Percentiles rank a stretch among this genome's conserved stretches.
Conservation (phyloP, 2,329 filamentous ascomycete genomes). For the Cadophora sp. region DNA sequence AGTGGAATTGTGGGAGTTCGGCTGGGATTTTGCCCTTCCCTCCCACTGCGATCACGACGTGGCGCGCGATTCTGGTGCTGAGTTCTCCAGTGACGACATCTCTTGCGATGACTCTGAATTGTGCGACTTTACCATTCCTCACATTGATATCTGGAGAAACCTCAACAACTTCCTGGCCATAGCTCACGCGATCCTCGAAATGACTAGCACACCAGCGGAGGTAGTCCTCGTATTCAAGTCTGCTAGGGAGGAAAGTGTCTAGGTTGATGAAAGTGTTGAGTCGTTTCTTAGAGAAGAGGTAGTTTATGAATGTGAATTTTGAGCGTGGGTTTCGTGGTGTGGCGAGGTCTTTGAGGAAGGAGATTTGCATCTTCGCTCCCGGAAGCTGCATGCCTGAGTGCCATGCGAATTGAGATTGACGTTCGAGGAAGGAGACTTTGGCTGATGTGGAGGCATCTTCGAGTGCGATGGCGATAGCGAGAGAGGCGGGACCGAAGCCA, state of each 20-base stretch:
- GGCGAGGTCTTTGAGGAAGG: constrained; percentile 94
- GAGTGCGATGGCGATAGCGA: constrained; percentile 85
- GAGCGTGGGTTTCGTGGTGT: constrained; percentile 87
- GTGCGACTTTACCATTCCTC: constrained; percentile 16
- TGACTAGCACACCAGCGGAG: constrained; percentile 88
- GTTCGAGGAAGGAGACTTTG: constrained; percentile 87
- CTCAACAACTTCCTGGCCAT: constrained; percentile 61
- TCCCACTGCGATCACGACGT: constrained; percentile 69
- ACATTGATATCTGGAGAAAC: constrained; percentile 45
- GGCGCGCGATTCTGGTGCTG: constrained; percentile 49
- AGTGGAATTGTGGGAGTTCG: constrained; percentile 75
- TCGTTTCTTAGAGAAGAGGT: constrained; percentile 81
- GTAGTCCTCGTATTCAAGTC: constrained; percentile 94
- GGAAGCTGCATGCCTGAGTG: constrained; percentile 95
- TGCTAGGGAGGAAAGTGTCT: constrained; percentile 83
- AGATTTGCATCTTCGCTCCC: constrained; percentile 96
- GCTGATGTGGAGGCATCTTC: constrained; percentile 70
- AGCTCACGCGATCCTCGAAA: constrained; percentile 76
- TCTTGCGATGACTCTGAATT: constrained; percentile 16
- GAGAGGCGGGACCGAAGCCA: constrained; percentile 87
- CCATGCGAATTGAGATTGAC: constrained; percentile 85
- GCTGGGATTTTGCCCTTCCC: constrained; percentile 55
- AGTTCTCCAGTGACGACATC: constrained; percentile 47
- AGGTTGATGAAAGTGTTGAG: constrained; percentile 92
- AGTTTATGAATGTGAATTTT: constrained; percentile 95